Conservation (phyloP, 75 land plant genomes). For the Selaginella tamariscina region DNA sequence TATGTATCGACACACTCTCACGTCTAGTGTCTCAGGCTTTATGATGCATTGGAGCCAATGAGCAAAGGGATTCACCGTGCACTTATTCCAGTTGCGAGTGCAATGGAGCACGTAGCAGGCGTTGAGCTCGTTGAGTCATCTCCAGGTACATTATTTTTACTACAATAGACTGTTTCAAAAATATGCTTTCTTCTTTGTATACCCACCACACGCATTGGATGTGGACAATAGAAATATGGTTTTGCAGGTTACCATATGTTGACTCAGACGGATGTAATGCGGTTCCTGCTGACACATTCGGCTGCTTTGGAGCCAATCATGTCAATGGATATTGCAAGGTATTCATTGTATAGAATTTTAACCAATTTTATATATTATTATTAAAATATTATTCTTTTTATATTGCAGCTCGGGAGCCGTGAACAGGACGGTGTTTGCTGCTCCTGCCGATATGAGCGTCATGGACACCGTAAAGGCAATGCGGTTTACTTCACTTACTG, state of each 20-base stretch:
- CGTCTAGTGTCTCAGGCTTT: no score
- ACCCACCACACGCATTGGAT: no score
- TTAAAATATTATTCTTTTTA: no score
- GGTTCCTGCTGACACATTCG: slow-evolving; percentile 34
- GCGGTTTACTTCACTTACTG: slow-evolving; percentile 41
- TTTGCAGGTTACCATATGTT: slow-evolving; percentile 73
- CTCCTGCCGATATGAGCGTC: slow-evolving; percentile 37
- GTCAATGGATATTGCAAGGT: slow-evolving; percentile 22
- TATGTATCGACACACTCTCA: no score
- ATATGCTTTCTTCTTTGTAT: no score
- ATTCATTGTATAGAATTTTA: no score
- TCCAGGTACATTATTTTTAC: no score
- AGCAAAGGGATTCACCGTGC: slow-evolving; percentile 92
- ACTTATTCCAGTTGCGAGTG: slow-evolving; percentile 52
- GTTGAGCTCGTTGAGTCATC: slow-evolving; percentile 59
- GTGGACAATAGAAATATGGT: no score
- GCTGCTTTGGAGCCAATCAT: slow-evolving; percentile 28
- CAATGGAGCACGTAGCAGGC: slow-evolving; percentile 30
- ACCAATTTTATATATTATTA: no score
- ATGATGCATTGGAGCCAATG: slow-evolving; percentile 73
- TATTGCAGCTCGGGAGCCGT: slow-evolving; percentile 47
- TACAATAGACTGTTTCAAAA: no score
- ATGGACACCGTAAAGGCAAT: slow-evolving; percentile 55
- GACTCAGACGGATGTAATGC: slow-evolving; percentile 72
- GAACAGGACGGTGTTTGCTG: slow-evolving; percentile 36